Evolutionary conservation across 2,329 filamentous ascomycete species (phyloP).

Genomic region (Colletotrichum camelliae): DNA sequence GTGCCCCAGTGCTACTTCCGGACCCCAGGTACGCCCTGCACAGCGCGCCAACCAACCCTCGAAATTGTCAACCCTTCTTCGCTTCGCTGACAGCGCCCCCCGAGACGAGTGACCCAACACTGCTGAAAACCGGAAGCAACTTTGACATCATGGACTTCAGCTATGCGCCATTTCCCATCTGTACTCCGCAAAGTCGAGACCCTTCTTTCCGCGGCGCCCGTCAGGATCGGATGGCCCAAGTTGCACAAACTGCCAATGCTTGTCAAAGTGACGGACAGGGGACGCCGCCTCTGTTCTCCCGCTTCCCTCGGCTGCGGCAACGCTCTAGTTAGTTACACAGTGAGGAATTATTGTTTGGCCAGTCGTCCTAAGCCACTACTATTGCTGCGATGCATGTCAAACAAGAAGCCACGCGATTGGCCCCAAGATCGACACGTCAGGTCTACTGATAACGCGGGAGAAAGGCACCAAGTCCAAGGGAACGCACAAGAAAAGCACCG

Average conservation of each 20-base stretch:
- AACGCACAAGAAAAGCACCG: not conserved
- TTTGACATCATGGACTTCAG: not conserved
- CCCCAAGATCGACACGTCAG: conserved; percentile 2
- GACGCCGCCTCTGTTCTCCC: not conserved
- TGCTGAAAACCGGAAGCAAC: not conserved
- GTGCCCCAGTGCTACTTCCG: not conserved
- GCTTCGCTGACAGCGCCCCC: not conserved
- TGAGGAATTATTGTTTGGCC: not conserved
- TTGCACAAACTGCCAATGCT: not conserved
- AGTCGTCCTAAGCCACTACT: not conserved
- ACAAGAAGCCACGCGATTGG: not conserved
- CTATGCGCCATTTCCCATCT: not conserved
- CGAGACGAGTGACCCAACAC: not conserved
- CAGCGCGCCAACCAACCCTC: not conserved
- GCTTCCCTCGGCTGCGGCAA: not conserved
- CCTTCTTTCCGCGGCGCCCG: not conserved
- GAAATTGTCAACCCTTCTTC: not conserved
- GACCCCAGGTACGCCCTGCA: not conserved
- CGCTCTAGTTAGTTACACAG: not conserved
- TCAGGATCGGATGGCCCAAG: not conserved
- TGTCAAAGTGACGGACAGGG: not conserved
- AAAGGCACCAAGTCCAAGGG: not conserved
- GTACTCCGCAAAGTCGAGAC: not conserved
- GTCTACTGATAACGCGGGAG: not conserved
- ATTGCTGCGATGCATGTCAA: not conserved